phyloP scores from a whole-genome alignment of 1,284 basidiomycete species.

The Leccinum proximum region DNA sequence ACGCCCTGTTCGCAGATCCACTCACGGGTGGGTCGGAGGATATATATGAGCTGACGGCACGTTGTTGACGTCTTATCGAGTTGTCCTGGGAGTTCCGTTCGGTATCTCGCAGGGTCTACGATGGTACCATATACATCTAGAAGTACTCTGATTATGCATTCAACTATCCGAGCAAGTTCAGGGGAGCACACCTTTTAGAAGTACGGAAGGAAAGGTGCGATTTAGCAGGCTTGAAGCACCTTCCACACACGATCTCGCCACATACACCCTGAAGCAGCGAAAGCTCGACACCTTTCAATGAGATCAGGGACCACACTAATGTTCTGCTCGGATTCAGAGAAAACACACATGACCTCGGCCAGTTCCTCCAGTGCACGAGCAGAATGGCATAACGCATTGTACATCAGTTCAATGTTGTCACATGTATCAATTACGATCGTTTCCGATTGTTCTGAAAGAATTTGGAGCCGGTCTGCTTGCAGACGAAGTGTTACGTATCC shows the following conservation, averaged over 20 bases:
- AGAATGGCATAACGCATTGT: slow-evolving; percentile 28
- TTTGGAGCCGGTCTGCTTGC: slow-evolving; percentile 18
- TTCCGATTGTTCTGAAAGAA: slow-evolving; percentile 21
- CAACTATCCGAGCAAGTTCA: not conserved
- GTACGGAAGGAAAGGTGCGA: slow-evolving; percentile 22
- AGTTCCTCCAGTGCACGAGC: slow-evolving; percentile 39
- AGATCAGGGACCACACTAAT: slow-evolving; percentile 26
- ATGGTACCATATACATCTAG: slow-evolving; percentile 27
- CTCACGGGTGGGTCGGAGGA: slow-evolving; percentile 24
- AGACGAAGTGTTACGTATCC: slow-evolving; percentile 13
- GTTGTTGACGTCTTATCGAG: slow-evolving; percentile 26
- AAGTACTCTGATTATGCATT: not conserved
- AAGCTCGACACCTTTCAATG: slow-evolving; percentile 26
- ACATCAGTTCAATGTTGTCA: slow-evolving; percentile 24
- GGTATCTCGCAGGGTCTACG: slow-evolving; percentile 18
- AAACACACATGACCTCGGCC: slow-evolving; percentile 31
- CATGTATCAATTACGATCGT: slow-evolving; percentile 19
- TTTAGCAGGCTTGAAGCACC: slow-evolving; percentile 21
- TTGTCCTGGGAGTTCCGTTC: slow-evolving; percentile 21
- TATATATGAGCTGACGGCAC: slow-evolving; percentile 30
- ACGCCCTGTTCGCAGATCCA: slow-evolving; percentile 31
- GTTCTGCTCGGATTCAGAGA: slow-evolving; percentile 33
- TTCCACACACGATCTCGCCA: slow-evolving; percentile 27
- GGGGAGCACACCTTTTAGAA: slow-evolving; percentile 32
- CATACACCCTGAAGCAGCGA: slow-evolving; percentile 17